phyloP scores from a whole-genome alignment of 1,284 basidiomycete genomes.

The Sporisorium exsertum region DNA sequence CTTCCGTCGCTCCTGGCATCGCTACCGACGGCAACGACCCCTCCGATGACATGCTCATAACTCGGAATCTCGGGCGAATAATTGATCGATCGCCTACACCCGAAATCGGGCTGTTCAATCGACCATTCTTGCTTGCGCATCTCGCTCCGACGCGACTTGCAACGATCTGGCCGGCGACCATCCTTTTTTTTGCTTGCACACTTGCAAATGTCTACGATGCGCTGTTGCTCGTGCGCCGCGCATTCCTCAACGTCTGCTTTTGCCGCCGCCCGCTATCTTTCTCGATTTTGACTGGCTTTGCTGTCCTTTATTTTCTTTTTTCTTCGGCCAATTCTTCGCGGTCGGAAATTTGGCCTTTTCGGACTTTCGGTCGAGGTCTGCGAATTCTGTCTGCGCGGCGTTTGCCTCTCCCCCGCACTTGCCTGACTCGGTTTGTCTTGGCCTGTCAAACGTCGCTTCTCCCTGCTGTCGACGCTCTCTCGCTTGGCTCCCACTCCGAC shows the following conservation, averaged over 20 bases:
- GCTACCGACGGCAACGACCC: not conserved
- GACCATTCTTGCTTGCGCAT: not conserved
- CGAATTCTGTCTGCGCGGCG: not conserved
- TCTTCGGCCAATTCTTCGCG: conserved; percentile 9
- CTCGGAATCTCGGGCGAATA: conserved; percentile 13
- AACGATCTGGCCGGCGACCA: not conserved
- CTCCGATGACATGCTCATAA: not conserved
- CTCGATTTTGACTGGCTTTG: not conserved
- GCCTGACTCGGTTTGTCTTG: conserved; percentile 17
- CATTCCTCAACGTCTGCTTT: not conserved
- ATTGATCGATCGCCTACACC: not conserved
- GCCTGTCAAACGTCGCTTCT: conserved; percentile 4
- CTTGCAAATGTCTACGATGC: not conserved
- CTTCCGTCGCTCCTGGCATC: not conserved
- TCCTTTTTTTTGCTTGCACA: not conserved
- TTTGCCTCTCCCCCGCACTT: conserved; percentile 13
- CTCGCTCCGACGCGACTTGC: conserved; percentile 2
- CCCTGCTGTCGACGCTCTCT: not conserved
- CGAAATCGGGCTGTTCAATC: not conserved
- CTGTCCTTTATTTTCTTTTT: not conserved
- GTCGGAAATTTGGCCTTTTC: not conserved
- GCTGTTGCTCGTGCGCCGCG: not conserved
- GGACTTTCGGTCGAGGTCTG: conserved; percentile 33
- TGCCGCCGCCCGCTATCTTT: not conserved
- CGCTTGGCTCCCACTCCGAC: conserved; percentile 1